Percentiles rank a stretch among this genome's conserved stretches.
Conservation (phyloP, 1,284 basidiomycete genomes). For the Ganoderma leucocontextum region DNA sequence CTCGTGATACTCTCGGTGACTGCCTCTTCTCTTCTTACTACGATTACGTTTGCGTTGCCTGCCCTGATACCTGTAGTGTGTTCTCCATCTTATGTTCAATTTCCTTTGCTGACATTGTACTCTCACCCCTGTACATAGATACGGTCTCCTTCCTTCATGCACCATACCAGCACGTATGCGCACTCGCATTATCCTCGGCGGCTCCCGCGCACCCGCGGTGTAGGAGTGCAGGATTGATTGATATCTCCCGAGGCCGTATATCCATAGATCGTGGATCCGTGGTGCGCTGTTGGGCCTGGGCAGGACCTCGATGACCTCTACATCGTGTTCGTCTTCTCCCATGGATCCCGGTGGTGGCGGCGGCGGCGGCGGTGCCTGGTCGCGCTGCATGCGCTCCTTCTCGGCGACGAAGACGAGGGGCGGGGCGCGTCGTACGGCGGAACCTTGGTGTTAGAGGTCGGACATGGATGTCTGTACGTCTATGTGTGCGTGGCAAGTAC, state of each 20-base stretch:
- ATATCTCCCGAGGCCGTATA: slow-evolving; percentile 8
- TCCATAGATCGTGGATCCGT: slow-evolving; percentile 13
- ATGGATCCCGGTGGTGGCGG: slow-evolving; percentile 6
- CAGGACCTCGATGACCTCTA: slow-evolving; percentile 9
- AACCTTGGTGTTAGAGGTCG: not conserved
- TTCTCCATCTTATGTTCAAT: slow-evolving; percentile 7
- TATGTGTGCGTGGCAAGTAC: slow-evolving; percentile 22
- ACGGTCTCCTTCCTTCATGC: slow-evolving; percentile 19
- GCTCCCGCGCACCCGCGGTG: slow-evolving; percentile 11
- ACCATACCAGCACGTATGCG: slow-evolving; percentile 24
- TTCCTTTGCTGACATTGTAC: slow-evolving; percentile 27
- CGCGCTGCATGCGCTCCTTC: slow-evolving; percentile 6
- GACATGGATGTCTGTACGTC: not conserved
- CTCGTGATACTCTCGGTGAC: slow-evolving; percentile 28
- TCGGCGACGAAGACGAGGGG: slow-evolving; percentile 14
- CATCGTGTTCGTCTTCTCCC: slow-evolving; percentile 1
- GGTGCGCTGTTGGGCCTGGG: slow-evolving; percentile 5
- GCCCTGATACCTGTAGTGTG: slow-evolving; percentile 14
- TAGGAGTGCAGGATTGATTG: slow-evolving; percentile 9
- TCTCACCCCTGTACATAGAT: slow-evolving; percentile 32
- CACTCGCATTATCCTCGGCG: slow-evolving; percentile 18
- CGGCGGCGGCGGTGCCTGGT: not conserved
- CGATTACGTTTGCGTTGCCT: slow-evolving; percentile 14
- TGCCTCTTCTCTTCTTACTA: slow-evolving; percentile 23
- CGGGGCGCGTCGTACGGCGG: slow-evolving; percentile 6